These are phyloP conservation scores for Lentinula detonsa DNA, from an alignment of 768 basidiomycete genomes.

Conservation along the genomic window DNA sequence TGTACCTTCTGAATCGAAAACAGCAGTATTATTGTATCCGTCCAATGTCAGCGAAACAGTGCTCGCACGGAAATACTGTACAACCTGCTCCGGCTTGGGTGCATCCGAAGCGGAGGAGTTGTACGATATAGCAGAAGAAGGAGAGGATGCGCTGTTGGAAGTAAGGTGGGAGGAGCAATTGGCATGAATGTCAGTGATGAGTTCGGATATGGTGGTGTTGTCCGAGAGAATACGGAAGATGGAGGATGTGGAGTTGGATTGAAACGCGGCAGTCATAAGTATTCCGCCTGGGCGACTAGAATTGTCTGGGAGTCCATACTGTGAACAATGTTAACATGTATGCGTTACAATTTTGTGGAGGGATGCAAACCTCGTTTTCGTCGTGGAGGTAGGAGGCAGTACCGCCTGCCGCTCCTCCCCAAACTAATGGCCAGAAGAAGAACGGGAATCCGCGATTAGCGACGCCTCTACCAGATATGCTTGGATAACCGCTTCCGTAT, in stretches of 20 bases:
- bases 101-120: conserved; percentile 17
- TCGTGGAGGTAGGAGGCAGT: conserved; percentile 19
- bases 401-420: conserved; percentile 25
- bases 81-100: conserved; percentile 20
- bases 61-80: conserved; percentile 58
- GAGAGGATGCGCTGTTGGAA: conserved; percentile 21
- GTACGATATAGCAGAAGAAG: conserved; percentile 23
- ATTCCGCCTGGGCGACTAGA: conserved; percentile 45
- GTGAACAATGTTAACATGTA: neutral
- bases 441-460: conserved; percentile 44
- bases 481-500: conserved; percentile 56
- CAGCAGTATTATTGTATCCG: conserved; percentile 55
- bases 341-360: neutral
- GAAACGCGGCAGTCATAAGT: conserved; percentile 30
- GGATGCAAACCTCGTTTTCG: conserved; percentile 29
- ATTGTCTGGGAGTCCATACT: conserved; percentile 43
- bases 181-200: conserved; percentile 33
- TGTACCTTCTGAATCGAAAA: conserved; percentile 24
- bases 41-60: conserved; percentile 49
- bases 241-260: conserved; percentile 30
- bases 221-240: conserved; percentile 44
- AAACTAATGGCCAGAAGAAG: conserved; percentile 51
- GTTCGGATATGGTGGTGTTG: conserved; percentile 36
- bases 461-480: conserved; percentile 31
- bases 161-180: conserved; percentile 36